Percentiles rank a stretch among this genome's conserved stretches.
phyloP scores from a whole-genome alignment of 257 asterid genomes.

The Nicotiana tomentosiformis region DNA sequence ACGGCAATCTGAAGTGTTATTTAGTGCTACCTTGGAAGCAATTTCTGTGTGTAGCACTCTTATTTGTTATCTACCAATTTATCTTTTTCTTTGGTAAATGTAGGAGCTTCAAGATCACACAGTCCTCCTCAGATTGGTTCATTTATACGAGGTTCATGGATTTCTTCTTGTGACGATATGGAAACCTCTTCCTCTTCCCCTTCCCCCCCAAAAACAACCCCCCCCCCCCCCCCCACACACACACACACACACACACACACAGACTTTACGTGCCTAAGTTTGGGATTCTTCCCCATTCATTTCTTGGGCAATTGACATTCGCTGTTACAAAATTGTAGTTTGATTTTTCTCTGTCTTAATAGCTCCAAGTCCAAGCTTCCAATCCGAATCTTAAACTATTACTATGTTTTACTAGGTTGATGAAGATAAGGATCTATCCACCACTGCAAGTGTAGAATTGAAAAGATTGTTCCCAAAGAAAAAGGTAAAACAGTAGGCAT shows the following conservation, averaged over 20 bases:
- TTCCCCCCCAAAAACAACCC: not conserved
- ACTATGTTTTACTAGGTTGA: constrained; percentile 39
- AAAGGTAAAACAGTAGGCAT: constrained; percentile 40
- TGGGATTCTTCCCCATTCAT: not conserved
- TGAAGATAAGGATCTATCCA: constrained; percentile 82
- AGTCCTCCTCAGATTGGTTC: constrained; percentile 84
- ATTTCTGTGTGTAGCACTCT: not conserved
- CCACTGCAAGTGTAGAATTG: constrained; percentile 57
- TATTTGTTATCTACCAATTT: not conserved
- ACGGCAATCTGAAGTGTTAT: not conserved
- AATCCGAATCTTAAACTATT: not conserved
- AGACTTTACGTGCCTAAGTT: not conserved
- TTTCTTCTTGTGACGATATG: constrained; percentile 9
- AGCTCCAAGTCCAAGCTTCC: not conserved
- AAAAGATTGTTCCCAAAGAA: constrained; percentile 58
- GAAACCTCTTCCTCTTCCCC: not conserved
- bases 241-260: too few relatives aligned
- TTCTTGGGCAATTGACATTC: not conserved
- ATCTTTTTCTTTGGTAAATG: constrained; percentile 13
- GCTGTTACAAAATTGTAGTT: not conserved
- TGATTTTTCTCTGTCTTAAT: not conserved
- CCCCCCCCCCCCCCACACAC: too few relatives aligned
- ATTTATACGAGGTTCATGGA: constrained; percentile 74
- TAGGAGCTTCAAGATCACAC: constrained; percentile 76
- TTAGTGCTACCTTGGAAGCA: not conserved